Evolutionary conservation across 2,329 filamentous ascomycete genomes (phyloP).

Genomic region (Ascochyta lentis): DNA sequence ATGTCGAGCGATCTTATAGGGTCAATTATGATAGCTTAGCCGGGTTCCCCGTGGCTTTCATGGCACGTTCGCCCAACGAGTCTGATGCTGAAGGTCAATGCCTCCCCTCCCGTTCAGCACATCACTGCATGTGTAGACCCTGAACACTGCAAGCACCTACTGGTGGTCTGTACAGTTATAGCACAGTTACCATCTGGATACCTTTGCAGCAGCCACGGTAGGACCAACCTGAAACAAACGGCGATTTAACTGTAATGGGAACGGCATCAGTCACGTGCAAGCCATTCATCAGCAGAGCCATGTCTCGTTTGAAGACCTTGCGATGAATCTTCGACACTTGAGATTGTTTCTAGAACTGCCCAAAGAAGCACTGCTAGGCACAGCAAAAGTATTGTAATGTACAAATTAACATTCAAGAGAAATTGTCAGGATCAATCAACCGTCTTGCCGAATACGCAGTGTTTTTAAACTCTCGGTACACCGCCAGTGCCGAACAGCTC

Average conservation of each 20-base stretch:
- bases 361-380: not conserved
- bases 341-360: not conserved
- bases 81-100: slow-evolving; percentile 25
- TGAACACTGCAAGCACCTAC: slow-evolving; percentile 21
- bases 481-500: slow-evolving; percentile 65
- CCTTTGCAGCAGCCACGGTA: not conserved
- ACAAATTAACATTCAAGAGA: not conserved
- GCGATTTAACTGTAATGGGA: too few relatives aligned
- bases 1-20: slow-evolving; percentile 3
- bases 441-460: not conserved
- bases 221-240: not conserved
- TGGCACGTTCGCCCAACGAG: slow-evolving; percentile 22
- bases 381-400: not conserved
- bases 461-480: slow-evolving; percentile 37
- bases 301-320: not conserved
- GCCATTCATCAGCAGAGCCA: not conserved
- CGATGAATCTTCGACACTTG: not conserved
- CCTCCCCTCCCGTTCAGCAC: slow-evolving; percentile 26
- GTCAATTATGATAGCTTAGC: slow-evolving; percentile 1
- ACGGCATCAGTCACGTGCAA: not conserved
- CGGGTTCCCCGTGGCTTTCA: slow-evolving; percentile 11
- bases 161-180: slow-evolving; percentile 10
- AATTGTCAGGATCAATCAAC: slow-evolving; percentile 4
- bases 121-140: slow-evolving; percentile 4
- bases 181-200: not conserved